Evolutionary conservation across 108 stramenopile genomes (phyloP).

Genomic region (Epithemia pelagica): DNA sequence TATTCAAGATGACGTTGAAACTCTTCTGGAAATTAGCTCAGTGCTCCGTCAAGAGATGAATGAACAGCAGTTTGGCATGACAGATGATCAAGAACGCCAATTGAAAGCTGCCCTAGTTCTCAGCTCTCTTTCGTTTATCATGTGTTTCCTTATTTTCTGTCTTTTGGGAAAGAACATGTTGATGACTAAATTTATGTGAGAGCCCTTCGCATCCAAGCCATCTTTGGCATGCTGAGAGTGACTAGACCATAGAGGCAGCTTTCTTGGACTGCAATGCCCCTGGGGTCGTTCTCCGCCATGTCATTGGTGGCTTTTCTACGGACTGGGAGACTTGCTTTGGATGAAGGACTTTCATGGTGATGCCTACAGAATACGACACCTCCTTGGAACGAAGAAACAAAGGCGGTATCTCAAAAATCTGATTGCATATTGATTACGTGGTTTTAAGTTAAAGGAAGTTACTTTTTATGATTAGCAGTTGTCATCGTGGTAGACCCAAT

Average conservation of each 20-base stretch:
- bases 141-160: constrained; percentile 22
- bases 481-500: constrained; percentile 93
- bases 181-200: constrained; percentile 16
- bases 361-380: constrained; percentile 27
- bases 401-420: background rate
- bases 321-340: constrained; percentile 15
- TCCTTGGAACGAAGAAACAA: background rate
- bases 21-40: background rate
- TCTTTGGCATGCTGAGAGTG: constrained; percentile 20
- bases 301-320: background rate
- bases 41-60: background rate
- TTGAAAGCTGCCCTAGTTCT: constrained; percentile 24
- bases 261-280: constrained; percentile 4
- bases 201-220: background rate
- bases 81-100: background rate
- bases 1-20: constrained; percentile 7
- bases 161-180: constrained; percentile 2
- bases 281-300: background rate
- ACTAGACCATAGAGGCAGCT: constrained; percentile 1
- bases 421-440: no score
- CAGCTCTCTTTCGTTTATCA: constrained; percentile 19
- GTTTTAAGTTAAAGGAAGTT: background rate
- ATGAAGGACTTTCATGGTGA: constrained; percentile 59
- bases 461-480: constrained; percentile 2
- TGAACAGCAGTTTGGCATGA: background rate